Conservation (phyloP, 495 filamentous ascomycete genomes). For the Neurospora sp. region DNA sequence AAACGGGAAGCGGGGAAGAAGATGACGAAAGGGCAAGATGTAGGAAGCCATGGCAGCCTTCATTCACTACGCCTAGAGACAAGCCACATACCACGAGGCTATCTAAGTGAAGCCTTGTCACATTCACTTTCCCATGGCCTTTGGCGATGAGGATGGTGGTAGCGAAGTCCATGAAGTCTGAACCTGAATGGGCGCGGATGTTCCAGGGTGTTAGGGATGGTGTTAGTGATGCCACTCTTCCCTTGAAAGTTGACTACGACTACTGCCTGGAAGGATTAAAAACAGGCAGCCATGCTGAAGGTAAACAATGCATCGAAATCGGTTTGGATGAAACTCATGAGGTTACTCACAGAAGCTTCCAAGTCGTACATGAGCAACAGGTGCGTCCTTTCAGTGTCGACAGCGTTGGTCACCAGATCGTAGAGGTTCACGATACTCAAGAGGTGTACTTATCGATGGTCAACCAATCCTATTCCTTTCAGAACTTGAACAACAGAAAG, state of each 20-base stretch:
- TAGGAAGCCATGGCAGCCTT: neutral
- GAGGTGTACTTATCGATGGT: neutral
- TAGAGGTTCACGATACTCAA: neutral
- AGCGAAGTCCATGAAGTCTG: neutral
- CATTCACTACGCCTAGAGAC: neutral
- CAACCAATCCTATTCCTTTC: neutral
- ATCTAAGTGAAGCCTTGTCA: neutral
- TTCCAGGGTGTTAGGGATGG: neutral
- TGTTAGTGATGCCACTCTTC: neutral
- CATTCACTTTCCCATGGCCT: neutral
- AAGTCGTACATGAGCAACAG: neutral
- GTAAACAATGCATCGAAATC: neutral
- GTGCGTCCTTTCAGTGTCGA: neutral
- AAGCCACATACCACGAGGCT: neutral
- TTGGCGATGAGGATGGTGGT: neutral
- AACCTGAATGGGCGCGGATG: neutral
- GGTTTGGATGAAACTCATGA: neutral
- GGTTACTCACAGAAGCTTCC: neutral
- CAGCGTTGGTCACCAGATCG: neutral
- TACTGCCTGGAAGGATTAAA: neutral
- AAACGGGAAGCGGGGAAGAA: neutral
- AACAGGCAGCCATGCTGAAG: neutral
- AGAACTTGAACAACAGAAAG: neutral
- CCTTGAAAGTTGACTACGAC: neutral
- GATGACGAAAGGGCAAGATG: neutral